Evolutionary conservation across 495 filamentous ascomycete genomes (phyloP).

Genomic region (Penicillium daleae): DNA sequence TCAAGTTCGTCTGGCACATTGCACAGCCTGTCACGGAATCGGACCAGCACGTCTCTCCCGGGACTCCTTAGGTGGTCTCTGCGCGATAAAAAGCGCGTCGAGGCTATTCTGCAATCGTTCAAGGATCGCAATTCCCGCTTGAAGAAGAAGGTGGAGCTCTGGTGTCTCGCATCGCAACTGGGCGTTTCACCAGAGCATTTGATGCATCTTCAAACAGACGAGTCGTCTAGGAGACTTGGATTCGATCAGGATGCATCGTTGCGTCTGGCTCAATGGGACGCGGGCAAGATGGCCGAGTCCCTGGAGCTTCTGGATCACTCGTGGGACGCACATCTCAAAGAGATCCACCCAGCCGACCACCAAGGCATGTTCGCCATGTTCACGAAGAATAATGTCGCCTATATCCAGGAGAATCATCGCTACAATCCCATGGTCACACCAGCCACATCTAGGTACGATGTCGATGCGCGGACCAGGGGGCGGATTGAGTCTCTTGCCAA

Average conservation of each 20-base stretch:
- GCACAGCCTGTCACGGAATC: neutral
- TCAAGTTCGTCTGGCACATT: neutral
- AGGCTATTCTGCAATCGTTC: slow-evolving; percentile 4
- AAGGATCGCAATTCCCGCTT: slow-evolving; percentile 9
- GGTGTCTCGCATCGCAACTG: slow-evolving; percentile 9
- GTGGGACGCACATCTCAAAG: slow-evolving; percentile 7
- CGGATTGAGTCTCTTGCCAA: slow-evolving; percentile 7
- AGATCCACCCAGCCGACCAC: neutral
- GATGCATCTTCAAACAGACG: slow-evolving; percentile 9
- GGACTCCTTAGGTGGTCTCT: slow-evolving; percentile 6
- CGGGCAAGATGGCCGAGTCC: neutral
- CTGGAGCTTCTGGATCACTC: slow-evolving; percentile 2
- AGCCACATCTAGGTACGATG: neutral
- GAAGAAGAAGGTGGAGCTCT: slow-evolving; percentile 6
- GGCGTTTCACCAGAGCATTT: slow-evolving; percentile 7
- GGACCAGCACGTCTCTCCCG: neutral
- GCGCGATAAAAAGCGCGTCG: slow-evolving; percentile 8
- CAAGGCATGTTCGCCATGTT: slow-evolving; percentile 14
- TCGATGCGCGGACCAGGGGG: neutral
- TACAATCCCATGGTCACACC: neutral
- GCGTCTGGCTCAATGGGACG: slow-evolving; percentile 8
- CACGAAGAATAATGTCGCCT: slow-evolving; percentile 9
- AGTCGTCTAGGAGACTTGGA: neutral
- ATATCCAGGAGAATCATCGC: slow-evolving; percentile 10
- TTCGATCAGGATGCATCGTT: slow-evolving; percentile 7